Base-by-base conservation (phyloP, 2,329 filamentous ascomycete genomes). In the Rutstroemia sp. region DNA sequence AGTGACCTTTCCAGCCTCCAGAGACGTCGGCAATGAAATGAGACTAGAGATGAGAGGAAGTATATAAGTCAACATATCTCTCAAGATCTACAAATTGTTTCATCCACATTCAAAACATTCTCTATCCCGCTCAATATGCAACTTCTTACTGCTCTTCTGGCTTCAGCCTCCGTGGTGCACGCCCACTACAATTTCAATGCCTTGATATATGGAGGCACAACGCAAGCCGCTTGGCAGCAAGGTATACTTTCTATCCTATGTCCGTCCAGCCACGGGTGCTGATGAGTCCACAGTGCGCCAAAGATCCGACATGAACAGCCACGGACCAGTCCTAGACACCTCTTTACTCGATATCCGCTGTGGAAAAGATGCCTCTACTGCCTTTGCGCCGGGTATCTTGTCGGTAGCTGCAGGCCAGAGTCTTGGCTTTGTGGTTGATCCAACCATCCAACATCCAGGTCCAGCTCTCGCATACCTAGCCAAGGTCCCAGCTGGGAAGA, bases 291-390 rank as follows among this genome's bases (percentile, higher is more conserved):
- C 27, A 30, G 27, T 30, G 9, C 27, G 27, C 27, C 7, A 30
- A 30, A 30, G 27, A 30, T 30, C 27, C 27, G 27, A 30, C 7
- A 30, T 30, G 27, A 30, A 30, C 27, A 30, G 27, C 27, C 27
- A 30, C 27, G 27, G 27, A 30, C 27, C 27, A 10, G 58, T 63
- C 59, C 61, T 66, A 44, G 60, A 58, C 10, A 68, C 74, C 23
- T 65, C 71, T 9, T 65, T 66, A 21, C 68, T 70, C 56, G 71
- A 73, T 56, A 72, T 74, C 59, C 71, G 73, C 57, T 73, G 73
- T 46, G 67, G 69, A 55, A 69, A 70, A 44, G 64, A 72, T 48
- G 72, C 68, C 23, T 65, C 60, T 10, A 57, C 58, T 5, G 67
- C 53, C 3, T 63, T 61, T 17, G 64, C 61, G 2, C 19, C 60